Conservation (phyloP, 768 basidiomycete genomes). For the Pulveroboletus sp. region DNA sequence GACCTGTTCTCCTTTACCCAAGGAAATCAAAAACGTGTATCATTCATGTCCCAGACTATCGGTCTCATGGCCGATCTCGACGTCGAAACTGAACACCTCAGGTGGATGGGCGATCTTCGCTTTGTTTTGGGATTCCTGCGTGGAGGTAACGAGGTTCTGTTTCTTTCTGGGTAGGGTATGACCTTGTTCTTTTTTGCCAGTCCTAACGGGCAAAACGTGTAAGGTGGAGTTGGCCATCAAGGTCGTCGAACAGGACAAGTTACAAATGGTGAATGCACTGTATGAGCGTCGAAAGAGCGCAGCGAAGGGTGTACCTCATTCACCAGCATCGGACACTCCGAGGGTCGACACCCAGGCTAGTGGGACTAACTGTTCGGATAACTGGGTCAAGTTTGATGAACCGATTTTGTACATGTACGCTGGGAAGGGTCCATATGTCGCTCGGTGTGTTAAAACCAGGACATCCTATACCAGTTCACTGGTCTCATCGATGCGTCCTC, state of each 20-base stretch:
- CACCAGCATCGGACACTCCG: slow-evolving; percentile 9
- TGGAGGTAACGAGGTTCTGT: slow-evolving; percentile 44
- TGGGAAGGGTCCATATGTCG: slow-evolving; percentile 76
- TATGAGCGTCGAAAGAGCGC: slow-evolving; percentile 33
- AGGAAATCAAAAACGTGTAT: slow-evolving; percentile 54
- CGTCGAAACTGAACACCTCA: slow-evolving; percentile 74
- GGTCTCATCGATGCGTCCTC: background rate
- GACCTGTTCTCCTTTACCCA: slow-evolving; percentile 80
- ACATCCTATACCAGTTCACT: background rate
- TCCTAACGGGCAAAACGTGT: slow-evolving; percentile 57
- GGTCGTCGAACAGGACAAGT: slow-evolving; percentile 64
- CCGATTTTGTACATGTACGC: slow-evolving; percentile 68
- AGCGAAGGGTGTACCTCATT: slow-evolving; percentile 8
- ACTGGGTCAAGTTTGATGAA: slow-evolving; percentile 69
- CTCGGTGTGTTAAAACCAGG: slow-evolving; percentile 38
- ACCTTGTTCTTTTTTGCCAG: slow-evolving; percentile 30
- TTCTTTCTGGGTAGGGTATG: background rate
- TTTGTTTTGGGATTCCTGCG: slow-evolving; percentile 70
- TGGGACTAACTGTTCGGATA: slow-evolving; percentile 38
- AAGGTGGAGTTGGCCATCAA: slow-evolving; percentile 69
- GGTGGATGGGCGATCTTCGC: slow-evolving; percentile 83
- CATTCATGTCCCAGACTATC: slow-evolving; percentile 79
- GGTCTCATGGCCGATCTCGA: slow-evolving; percentile 87
- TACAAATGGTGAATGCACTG: slow-evolving; percentile 56
- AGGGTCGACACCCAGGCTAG: slow-evolving; percentile 12